phyloP scores from a whole-genome alignment of 805 yeast species.

The Middelhovenomyces tepae region DNA sequence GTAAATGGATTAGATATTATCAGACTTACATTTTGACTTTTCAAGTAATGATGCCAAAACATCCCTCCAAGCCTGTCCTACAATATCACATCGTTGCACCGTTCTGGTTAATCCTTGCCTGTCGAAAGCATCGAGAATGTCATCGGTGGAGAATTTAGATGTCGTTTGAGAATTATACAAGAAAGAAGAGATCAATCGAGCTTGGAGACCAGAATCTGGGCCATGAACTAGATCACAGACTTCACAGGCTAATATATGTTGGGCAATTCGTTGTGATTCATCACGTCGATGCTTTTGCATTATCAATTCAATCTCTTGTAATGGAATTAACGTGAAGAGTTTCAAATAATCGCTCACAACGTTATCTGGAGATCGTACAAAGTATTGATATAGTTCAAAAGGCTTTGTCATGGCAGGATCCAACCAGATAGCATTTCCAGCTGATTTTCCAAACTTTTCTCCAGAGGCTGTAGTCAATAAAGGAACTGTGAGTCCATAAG shows the following conservation, averaged over 20 bases:
- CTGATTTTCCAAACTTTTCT: constrained; percentile 92
- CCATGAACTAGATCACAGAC: constrained; percentile 88
- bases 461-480: constrained; percentile 81
- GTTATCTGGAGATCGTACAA: constrained; percentile 69
- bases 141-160: constrained; percentile 26
- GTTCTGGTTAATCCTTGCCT: constrained; percentile 46
- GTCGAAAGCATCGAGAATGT: constrained; percentile 46
- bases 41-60: constrained; percentile 40
- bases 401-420: constrained; percentile 68
- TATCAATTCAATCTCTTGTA: constrained; percentile 45
- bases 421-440: constrained; percentile 92
- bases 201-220: constrained; percentile 57
- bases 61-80: constrained; percentile 38
- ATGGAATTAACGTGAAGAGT: constrained; percentile 72
- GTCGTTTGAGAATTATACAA: constrained; percentile 11
- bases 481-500: constrained; percentile 81
- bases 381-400: constrained; percentile 76
- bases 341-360: constrained; percentile 62
- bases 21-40: constrained; percentile 23
- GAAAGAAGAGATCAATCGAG: constrained; percentile 37
- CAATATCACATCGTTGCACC: constrained; percentile 30
- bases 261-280: constrained; percentile 66
- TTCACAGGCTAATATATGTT: constrained; percentile 69
- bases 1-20: constrained; percentile 4
- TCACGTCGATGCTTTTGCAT: constrained; percentile 43